These are phyloP conservation scores for Lachancea meyersii DNA, from an alignment of 805 yeast species.

Conservation along the genomic window DNA sequence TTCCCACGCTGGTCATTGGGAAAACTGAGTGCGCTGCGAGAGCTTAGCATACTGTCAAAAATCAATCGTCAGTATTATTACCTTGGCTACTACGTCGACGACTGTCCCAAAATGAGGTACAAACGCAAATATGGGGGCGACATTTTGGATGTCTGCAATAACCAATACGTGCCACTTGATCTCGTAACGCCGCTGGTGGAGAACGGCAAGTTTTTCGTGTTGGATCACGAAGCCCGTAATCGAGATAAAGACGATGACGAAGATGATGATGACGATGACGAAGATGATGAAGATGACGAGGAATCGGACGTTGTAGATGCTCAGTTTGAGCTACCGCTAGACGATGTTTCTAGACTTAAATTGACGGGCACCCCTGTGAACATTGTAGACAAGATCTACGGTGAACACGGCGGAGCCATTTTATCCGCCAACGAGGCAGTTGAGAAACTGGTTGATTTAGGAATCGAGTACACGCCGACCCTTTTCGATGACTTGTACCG, in stretches of 20 bases:
- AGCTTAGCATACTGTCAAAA: constrained; percentile 48
- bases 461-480: constrained; percentile 18
- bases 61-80: constrained; percentile 47
- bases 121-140: constrained; percentile 77
- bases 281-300: constrained; percentile 5
- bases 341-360: constrained; percentile 9
- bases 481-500: constrained; percentile 12
- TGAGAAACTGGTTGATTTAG: constrained; percentile 14
- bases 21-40: constrained; percentile 68
- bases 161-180: constrained; percentile 34
- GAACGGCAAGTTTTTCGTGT: constrained; percentile 25
- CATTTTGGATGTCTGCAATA: constrained; percentile 49
- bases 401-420: constrained; percentile 31
- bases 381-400: constrained; percentile 38
- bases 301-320: background rate
- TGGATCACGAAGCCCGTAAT: constrained; percentile 9
- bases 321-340: constrained; percentile 10
- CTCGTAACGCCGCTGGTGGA: constrained; percentile 14
- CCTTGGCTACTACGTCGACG: constrained; percentile 74
- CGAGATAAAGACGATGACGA: constrained; percentile 5
- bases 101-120: constrained; percentile 77
- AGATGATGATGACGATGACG: constrained; percentile 3
- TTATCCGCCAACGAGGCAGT: constrained; percentile 19
- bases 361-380: constrained; percentile 12
- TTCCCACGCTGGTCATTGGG: constrained; percentile 66